A percentile compares a stretch with the other conserved stretches of the same genome.
phyloP scores from a whole-genome alignment of 2,329 filamentous ascomycete genomes.

The Zasmidium citrigriseum region DNA sequence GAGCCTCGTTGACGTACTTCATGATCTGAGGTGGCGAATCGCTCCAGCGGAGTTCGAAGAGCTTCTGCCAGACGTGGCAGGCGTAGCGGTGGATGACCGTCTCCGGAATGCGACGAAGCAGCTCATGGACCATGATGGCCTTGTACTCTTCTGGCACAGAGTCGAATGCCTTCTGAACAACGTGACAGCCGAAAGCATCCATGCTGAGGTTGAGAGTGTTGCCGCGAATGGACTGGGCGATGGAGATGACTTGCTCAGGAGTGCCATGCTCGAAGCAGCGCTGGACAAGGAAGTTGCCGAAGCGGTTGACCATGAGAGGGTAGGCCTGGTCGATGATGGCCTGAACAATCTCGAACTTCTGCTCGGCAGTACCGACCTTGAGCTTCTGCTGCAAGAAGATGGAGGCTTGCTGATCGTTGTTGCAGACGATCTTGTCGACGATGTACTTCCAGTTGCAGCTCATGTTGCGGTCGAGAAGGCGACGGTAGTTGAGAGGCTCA shows the following conservation, averaged over 20 bases:
- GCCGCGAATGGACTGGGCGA: slow-evolving; percentile 89
- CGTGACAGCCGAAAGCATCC: slow-evolving; percentile 98
- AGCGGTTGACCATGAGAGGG: slow-evolving; percentile 95
- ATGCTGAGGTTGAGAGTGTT: slow-evolving; percentile 94
- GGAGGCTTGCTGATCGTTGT: slow-evolving; percentile 97
- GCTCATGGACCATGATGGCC: slow-evolving; percentile 96
- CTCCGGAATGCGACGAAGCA: slow-evolving; percentile 91
- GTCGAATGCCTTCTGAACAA: slow-evolving; percentile 98
- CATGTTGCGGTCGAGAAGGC: slow-evolving; percentile 90
- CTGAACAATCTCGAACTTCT: slow-evolving; percentile 97
- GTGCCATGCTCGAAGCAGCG: slow-evolving; percentile 98
- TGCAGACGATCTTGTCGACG: slow-evolving; percentile 98
- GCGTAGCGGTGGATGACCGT: slow-evolving; percentile 98
- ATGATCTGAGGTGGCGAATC: slow-evolving; percentile 96
- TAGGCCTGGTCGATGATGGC: slow-evolving; percentile 95
- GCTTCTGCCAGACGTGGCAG: slow-evolving; percentile 99
- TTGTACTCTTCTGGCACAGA: slow-evolving; percentile 98
- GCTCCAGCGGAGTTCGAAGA: slow-evolving; percentile 96
- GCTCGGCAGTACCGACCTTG: slow-evolving; percentile 90
- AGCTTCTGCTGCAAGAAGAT: slow-evolving; percentile 99
- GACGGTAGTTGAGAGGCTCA: slow-evolving; percentile 94
- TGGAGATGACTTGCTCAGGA: slow-evolving; percentile 89
- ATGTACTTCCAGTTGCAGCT: slow-evolving; percentile 99
- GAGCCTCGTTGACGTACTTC: slow-evolving; percentile 94
- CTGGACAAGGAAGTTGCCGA: slow-evolving; percentile 97